Percentiles rank a stretch among this genome's conserved stretches.
Evolutionary conservation across 169 alveolate genomes (phyloP).

Genomic region (Plasmodium cynomolgi): DNA sequence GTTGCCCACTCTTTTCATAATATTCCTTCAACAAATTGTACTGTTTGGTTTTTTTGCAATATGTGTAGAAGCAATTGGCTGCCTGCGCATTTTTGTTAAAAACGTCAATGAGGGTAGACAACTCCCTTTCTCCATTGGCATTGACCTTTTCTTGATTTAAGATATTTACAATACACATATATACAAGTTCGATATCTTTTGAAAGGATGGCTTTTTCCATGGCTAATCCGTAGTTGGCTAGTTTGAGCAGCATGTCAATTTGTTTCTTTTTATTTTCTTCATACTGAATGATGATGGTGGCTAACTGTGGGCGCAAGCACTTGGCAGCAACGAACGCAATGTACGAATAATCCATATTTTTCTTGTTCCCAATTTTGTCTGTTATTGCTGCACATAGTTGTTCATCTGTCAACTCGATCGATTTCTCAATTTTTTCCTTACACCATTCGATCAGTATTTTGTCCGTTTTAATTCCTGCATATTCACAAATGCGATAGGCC

Average conservation of each 20-base stretch:
- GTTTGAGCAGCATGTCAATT: slow-evolving; percentile 79
- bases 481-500: slow-evolving; percentile 84
- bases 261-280: slow-evolving; percentile 79
- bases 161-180: slow-evolving; percentile 78
- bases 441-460: slow-evolving; percentile 83
- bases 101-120: slow-evolving; percentile 41
- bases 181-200: slow-evolving; percentile 82
- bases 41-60: slow-evolving; percentile 34
- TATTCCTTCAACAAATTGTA: slow-evolving; percentile 43
- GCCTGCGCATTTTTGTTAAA: slow-evolving; percentile 39
- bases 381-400: slow-evolving; percentile 76
- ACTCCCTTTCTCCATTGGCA: slow-evolving; percentile 59
- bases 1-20: slow-evolving; percentile 75
- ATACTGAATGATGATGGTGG: slow-evolving; percentile 77
- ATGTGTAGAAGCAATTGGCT: slow-evolving; percentile 29
- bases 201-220: slow-evolving; percentile 79
- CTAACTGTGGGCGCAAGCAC: slow-evolving; percentile 78
- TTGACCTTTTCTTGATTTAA: slow-evolving; percentile 58
- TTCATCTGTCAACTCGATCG: slow-evolving; percentile 82
- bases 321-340: slow-evolving; percentile 81
- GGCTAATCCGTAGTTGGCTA: slow-evolving; percentile 78
- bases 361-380: slow-evolving; percentile 28
- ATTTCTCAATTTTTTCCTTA: slow-evolving; percentile 78
- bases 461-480: slow-evolving; percentile 78
- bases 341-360: slow-evolving; percentile 50